A percentile compares a stretch with the other conserved stretches of the same genome.
These are phyloP conservation scores for Kuraishia hungarica DNA, from an alignment of 805 yeast species.

Conservation along the genomic window DNA sequence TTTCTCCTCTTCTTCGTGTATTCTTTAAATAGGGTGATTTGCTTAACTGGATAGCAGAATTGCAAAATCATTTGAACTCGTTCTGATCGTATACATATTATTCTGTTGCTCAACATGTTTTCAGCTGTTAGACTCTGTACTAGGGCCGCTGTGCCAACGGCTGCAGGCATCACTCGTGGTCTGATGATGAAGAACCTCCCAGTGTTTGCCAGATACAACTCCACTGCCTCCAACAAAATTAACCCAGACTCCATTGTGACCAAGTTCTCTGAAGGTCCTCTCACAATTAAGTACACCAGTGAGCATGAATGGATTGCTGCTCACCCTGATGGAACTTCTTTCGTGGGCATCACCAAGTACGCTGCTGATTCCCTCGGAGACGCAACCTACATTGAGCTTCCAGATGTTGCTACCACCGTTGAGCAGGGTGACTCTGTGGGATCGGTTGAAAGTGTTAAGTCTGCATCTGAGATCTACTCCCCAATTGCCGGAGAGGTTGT, in stretches of 20 bases:
- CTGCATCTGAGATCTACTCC: conserved; percentile 86
- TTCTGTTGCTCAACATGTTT: not conserved
- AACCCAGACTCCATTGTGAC: conserved; percentile 21
- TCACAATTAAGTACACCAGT: conserved; percentile 56
- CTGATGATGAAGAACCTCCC: not conserved
- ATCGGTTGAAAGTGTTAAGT: conserved; percentile 89
- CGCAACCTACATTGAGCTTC: conserved; percentile 88
- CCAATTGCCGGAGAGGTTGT: conserved; percentile 75
- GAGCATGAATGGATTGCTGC: conserved; percentile 96
- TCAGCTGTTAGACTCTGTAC: not conserved
- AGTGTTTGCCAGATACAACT: conserved; percentile 10
- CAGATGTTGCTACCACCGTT: conserved; percentile 43
- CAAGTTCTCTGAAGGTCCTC: conserved; percentile 30
- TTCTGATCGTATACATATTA: not conserved
- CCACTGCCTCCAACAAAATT: conserved; percentile 16
- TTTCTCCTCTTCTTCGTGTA: not conserved
- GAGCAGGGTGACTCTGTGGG: conserved; percentile 80
- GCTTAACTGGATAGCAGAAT: not conserved
- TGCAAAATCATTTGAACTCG: not conserved
- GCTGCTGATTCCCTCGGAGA: conserved; percentile 97
- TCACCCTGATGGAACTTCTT: conserved; percentile 75
- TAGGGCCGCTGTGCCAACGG: not conserved
- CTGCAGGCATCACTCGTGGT: not conserved
- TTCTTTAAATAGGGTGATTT: too few species aligned
- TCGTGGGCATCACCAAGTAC: conserved; percentile 85